Evolutionary conservation across 1,284 basidiomycete species (phyloP).

Genomic region (Porodaedalea pini): DNA sequence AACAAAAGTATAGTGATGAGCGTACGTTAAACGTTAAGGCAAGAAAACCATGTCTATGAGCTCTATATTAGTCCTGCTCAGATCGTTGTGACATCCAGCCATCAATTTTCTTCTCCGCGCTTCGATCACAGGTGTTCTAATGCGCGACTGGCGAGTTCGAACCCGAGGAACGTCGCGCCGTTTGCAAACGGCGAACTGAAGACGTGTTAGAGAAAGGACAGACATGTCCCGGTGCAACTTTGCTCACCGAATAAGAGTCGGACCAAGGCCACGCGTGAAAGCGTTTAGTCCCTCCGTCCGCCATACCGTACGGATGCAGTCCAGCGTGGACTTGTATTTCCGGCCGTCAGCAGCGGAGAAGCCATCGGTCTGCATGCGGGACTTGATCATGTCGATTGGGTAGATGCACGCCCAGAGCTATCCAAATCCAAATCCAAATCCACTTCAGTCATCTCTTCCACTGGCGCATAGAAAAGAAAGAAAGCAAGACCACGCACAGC

Average conservation of each 20-base stretch:
- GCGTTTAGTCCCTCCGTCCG: constrained; percentile 77
- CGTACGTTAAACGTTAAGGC: too few relatives aligned
- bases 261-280: constrained; percentile 86
- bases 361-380: constrained; percentile 91
- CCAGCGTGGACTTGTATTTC: constrained; percentile 77
- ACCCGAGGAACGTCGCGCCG: constrained; percentile 90
- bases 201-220: constrained; percentile 21
- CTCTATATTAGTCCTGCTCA: too few relatives aligned
- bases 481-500: constrained; percentile 49
- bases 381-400: constrained; percentile 94
- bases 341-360: constrained; percentile 70
- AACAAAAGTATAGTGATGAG: too few relatives aligned
- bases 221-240: constrained; percentile 10
- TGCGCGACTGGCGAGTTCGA: constrained; percentile 77
- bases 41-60: too few relatives aligned
- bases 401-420: constrained; percentile 86
- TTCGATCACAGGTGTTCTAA: constrained; percentile 11
- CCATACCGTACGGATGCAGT: constrained; percentile 84
- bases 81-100: too few relatives aligned
- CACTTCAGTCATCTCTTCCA: neutral
- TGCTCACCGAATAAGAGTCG: constrained; percentile 81
- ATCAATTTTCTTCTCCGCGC: neutral
- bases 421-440: neutral
- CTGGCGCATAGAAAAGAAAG: neutral
- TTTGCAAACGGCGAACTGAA: constrained; percentile 84